Percentiles rank a stretch among this genome's conserved stretches.
Conservation (phyloP, 228 moss, liverwort and hornwort species). For the Sphagnum fallax region DNA sequence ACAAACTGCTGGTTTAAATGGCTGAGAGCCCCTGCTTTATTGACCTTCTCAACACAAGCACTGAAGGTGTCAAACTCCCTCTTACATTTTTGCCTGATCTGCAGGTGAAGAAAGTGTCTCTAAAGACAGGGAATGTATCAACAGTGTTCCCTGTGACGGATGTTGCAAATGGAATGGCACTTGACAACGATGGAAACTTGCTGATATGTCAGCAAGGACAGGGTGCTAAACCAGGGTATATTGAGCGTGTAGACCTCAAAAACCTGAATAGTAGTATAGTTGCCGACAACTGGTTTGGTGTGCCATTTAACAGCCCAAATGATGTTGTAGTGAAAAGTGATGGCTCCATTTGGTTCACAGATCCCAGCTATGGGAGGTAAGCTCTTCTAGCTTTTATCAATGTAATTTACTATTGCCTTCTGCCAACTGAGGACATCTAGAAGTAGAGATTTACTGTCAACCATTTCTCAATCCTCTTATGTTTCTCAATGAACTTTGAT, state of each 20-base stretch:
- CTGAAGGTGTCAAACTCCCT: too few relatives aligned
- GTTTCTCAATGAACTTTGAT: neutral
- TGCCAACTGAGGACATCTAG: neutral
- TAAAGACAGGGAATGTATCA: slow-evolving; percentile 36
- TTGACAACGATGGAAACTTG: slow-evolving; percentile 47
- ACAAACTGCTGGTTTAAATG: neutral
- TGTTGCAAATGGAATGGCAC: slow-evolving; percentile 63
- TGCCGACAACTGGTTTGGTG: slow-evolving; percentile 74
- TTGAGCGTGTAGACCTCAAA: slow-evolving; percentile 47
- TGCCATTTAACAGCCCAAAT: slow-evolving; percentile 62
- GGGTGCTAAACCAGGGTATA: slow-evolving; percentile 39
- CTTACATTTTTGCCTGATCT: neutral
- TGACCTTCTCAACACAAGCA: too few relatives aligned
- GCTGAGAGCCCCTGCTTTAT: too few relatives aligned
- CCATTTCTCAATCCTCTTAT: neutral
- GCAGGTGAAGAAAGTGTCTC: slow-evolving; percentile 37
- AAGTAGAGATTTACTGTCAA: too few relatives aligned
- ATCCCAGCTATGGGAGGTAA: slow-evolving; percentile 56
- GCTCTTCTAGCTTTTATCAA: too few relatives aligned
- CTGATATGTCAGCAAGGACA: slow-evolving; percentile 64
- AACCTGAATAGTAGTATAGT: slow-evolving; percentile 29
- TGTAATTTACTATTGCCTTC: neutral
- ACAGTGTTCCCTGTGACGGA: slow-evolving; percentile 49
- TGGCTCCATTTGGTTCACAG: slow-evolving; percentile 73
- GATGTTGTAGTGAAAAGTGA: slow-evolving; percentile 70